Percentiles rank a stretch among this genome's conserved stretches.
Conservation (phyloP, 352 stramenopile species). For the Phytophthora vignae region DNA sequence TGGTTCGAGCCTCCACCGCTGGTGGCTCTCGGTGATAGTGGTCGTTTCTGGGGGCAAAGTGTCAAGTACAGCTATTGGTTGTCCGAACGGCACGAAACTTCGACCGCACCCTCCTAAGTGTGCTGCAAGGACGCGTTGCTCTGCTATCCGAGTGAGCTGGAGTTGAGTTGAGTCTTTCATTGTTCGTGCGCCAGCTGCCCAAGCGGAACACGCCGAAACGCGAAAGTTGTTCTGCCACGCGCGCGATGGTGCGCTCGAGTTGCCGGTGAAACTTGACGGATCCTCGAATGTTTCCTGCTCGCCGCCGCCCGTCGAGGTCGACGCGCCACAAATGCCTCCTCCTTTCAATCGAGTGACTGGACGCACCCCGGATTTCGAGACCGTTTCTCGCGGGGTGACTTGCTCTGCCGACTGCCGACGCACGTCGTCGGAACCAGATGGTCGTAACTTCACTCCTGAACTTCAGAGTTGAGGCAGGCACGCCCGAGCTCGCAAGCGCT, state of each 20-base stretch:
- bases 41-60: conserved; percentile 16
- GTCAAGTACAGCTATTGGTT: conserved; percentile 25
- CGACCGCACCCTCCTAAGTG: conserved; percentile 2
- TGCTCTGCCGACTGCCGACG: conserved; percentile 1
- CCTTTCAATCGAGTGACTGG: conserved; percentile 7
- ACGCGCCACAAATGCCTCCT: conserved; percentile 9
- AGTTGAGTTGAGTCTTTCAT: conserved; percentile 32
- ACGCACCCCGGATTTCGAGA: conserved; percentile 21
- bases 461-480: background rate
- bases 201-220: conserved; percentile 18
- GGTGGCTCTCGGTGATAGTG: conserved; percentile 17
- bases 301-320: background rate
- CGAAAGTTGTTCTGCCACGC: conserved; percentile 20
- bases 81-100: conserved; percentile 19
- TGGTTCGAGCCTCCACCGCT: conserved; percentile 6
- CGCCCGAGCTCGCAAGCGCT: background rate
- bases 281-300: conserved; percentile 20
- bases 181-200: conserved; percentile 22
- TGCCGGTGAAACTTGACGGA: conserved; percentile 29
- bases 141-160: background rate
- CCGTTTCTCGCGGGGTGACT: conserved; percentile 17
- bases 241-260: conserved; percentile 20
- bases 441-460: conserved; percentile 17
- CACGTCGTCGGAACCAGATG: conserved; percentile 15
- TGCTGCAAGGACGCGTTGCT: background rate